Evolutionary conservation across 176 grass and related monocot genomes (phyloP).

Genomic region (Musa acuminata): DNA sequence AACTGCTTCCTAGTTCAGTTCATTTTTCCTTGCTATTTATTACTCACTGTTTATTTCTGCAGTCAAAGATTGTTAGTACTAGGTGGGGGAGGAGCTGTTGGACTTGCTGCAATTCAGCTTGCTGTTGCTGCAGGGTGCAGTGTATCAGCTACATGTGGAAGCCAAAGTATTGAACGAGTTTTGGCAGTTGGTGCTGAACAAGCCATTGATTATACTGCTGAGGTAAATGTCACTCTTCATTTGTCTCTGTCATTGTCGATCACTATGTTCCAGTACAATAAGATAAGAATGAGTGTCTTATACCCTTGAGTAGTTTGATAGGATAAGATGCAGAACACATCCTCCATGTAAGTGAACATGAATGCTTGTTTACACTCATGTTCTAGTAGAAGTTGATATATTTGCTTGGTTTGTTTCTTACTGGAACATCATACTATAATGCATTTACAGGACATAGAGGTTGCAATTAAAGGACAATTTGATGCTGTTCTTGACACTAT

Average conservation of each 20-base stretch:
- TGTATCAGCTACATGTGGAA: slow-evolving; percentile 76
- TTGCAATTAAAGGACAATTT: slow-evolving; percentile 65
- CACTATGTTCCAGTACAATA: neutral
- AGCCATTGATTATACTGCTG: slow-evolving; percentile 81
- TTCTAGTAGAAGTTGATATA: too few species aligned
- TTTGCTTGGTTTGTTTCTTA: neutral
- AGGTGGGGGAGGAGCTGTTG: slow-evolving; percentile 94
- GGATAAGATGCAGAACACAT: neutral
- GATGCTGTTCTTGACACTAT: slow-evolving; percentile 93
- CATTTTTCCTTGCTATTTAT: neutral
- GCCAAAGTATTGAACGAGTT: slow-evolving; percentile 61
- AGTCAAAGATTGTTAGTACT: slow-evolving; percentile 83
- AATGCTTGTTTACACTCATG: too few species aligned
- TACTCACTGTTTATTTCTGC: slow-evolving; percentile 19
- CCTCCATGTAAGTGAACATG: neutral
- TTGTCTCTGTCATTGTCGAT: neutral
- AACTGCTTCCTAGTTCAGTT: neutral
- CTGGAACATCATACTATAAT: slow-evolving; percentile 9
- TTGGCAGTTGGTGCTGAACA: slow-evolving; percentile 70
- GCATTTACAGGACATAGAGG: slow-evolving; percentile 63
- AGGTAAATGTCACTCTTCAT: slow-evolving; percentile 35
- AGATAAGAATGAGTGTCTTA: neutral
- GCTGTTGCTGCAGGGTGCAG: slow-evolving; percentile 59
- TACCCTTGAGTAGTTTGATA: neutral
- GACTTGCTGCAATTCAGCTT: slow-evolving; percentile 72